Evolutionary conservation across 2,329 filamentous ascomycete genomes (phyloP).

Genomic region (Alternaria novae-zelandiae): DNA sequence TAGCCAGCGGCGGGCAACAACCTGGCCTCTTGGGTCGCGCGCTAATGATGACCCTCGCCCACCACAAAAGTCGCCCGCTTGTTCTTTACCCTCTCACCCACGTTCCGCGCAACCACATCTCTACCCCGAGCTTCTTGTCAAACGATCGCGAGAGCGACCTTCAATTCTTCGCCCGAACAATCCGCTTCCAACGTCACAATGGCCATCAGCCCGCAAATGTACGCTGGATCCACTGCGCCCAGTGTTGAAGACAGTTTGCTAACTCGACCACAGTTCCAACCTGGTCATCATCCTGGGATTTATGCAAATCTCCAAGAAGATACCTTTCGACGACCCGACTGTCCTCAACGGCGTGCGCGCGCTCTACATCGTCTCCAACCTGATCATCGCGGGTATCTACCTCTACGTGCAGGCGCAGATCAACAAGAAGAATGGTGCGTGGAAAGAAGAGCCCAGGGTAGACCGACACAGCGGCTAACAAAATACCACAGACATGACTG

Average conservation of each 20-base stretch:
- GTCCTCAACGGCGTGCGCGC: slow-evolving; percentile 69
- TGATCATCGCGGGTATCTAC: slow-evolving; percentile 85
- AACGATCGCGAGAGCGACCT: slow-evolving; percentile 1
- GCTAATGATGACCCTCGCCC: slow-evolving; percentile 18
- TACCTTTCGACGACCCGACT: slow-evolving; percentile 89
- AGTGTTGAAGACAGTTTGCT: slow-evolving; percentile 24
- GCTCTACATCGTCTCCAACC: slow-evolving; percentile 72
- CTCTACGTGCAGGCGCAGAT: slow-evolving; percentile 84
- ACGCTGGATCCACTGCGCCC: slow-evolving; percentile 17
- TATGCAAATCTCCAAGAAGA: slow-evolving; percentile 97
- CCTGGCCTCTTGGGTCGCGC: slow-evolving; percentile 39
- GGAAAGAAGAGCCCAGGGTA: neutral
- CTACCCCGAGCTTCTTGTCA: neutral
- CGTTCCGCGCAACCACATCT: slow-evolving; percentile 17
- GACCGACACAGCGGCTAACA: slow-evolving; percentile 18
- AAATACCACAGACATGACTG: slow-evolving; percentile 77
- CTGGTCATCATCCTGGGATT: slow-evolving; percentile 64
- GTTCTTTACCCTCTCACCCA: slow-evolving; percentile 16
- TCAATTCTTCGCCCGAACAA: neutral
- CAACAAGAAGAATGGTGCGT: slow-evolving; percentile 94
- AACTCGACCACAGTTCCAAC: slow-evolving; percentile 41
- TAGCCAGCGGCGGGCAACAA: slow-evolving; percentile 27
- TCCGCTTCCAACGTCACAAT: slow-evolving; percentile 26
- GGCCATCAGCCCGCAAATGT: slow-evolving; percentile 49
- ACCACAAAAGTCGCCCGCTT: slow-evolving; percentile 32